Percentiles rank a stretch among this genome's conserved stretches.
Evolutionary conservation across 495 filamentous ascomycete species (phyloP).

Genomic region (Lindgomyces ingoldianus): DNA sequence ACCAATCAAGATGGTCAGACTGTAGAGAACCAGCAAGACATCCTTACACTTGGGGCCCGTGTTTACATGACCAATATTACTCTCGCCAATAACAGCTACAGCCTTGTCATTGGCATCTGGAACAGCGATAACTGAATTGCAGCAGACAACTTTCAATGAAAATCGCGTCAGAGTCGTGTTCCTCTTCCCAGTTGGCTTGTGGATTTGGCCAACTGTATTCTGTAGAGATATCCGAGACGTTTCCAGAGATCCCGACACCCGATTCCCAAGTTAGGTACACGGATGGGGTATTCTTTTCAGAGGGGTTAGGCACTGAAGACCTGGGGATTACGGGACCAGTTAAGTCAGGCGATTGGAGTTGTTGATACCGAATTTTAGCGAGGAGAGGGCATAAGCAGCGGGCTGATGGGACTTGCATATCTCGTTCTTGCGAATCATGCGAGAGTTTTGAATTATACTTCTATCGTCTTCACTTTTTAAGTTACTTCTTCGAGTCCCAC

Average conservation of each 20-base stretch:
- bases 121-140: constrained; percentile 64
- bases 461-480: constrained; percentile 10
- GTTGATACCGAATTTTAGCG: constrained; percentile 52
- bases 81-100: constrained; percentile 51
- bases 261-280: constrained; percentile 63
- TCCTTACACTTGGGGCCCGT: constrained; percentile 20
- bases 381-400: constrained; percentile 54
- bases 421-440: constrained; percentile 55
- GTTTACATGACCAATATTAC: constrained; percentile 39
- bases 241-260: constrained; percentile 47
- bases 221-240: constrained; percentile 39
- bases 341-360: constrained; percentile 56
- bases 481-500: background rate
- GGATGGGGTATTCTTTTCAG: constrained; percentile 58
- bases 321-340: constrained; percentile 50
- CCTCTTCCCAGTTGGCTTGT: constrained; percentile 47
- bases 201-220: constrained; percentile 54
- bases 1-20: background rate
- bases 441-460: constrained; percentile 36
- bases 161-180: constrained; percentile 40
- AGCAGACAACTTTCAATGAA: constrained; percentile 52
- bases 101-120: constrained; percentile 62
- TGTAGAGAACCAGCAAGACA: background rate
- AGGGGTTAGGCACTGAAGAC: constrained; percentile 59
- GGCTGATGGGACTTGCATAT: constrained; percentile 64